Base-by-base conservation (phyloP, 2,329 filamentous ascomycete genomes). In the Phaeophleospora eucalypticola region DNA sequence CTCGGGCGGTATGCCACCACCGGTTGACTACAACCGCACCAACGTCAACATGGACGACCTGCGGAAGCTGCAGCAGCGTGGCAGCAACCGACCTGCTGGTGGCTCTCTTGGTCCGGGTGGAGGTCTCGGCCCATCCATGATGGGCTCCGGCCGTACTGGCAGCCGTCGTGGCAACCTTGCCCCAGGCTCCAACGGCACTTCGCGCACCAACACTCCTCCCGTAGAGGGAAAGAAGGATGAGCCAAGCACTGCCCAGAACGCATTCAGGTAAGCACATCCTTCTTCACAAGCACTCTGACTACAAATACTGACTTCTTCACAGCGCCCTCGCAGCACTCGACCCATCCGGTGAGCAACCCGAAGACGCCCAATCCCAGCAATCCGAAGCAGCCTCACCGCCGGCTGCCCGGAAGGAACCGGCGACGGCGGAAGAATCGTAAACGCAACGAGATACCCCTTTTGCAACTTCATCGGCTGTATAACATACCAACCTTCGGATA, bases 11-110 rank as follows among this genome's bases (percentile, higher is more conserved):
- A 57, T 58, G 45, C 79, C 83, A 54, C 81, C 83, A 43, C 88
- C 86, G 43, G 78, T 78, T 45, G 82, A 86, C 61, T 83, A 79
- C 63, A 77, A 79, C 41, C 80, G 79, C 59, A 95, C 93, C 74
- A 87, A 87, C 60, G 86, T 98, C 57, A 87, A 83, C 52, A 89
- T 89, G 74, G 90, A 96, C 60, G 93, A 98, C 65, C 79, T 98
- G 49, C 84, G 88, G 54, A 87, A 89, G 60, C 79, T 98, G 34
- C 77, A 79, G 44, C 77, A 75, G 59, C 87, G 86, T 79, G 77
- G 73, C 74, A 80, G 61, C 66, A 83, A 66, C 77, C 78, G 74
- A 54, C 81, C 77, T 70, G 83, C 72, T 8, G 62, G 59, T 48
- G 67, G 66, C 32, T 76, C 76, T 12, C 80, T 97, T 55, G 90